phyloP scores from a whole-genome alignment of 495 filamentous ascomycete species.

The Penicillium subrubescens region DNA sequence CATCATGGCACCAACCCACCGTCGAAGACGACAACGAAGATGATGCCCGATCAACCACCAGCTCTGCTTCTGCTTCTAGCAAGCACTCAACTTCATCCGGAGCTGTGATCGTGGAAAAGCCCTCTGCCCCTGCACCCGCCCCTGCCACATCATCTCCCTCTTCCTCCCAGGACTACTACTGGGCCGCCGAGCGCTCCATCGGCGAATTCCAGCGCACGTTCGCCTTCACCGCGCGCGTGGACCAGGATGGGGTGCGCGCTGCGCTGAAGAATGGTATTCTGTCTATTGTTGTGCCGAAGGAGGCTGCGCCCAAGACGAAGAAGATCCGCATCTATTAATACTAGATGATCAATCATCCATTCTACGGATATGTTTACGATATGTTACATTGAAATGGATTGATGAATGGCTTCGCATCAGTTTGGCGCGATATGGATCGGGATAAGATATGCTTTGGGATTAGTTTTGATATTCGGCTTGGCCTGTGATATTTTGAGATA shows the following conservation, averaged over 20 bases:
- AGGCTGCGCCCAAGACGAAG: slow-evolving; percentile 51
- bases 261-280: slow-evolving; percentile 75
- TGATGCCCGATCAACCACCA: slow-evolving; percentile 11
- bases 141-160: slow-evolving; percentile 27
- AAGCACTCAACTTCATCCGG: not conserved
- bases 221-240: slow-evolving; percentile 71
- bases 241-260: slow-evolving; percentile 78
- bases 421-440: not conserved
- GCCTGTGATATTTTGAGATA: not conserved
- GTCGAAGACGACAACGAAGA: slow-evolving; percentile 64
- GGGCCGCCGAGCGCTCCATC: slow-evolving; percentile 76
- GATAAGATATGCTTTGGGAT: not conserved
- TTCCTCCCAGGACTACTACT: slow-evolving; percentile 56
- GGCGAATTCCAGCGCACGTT: slow-evolving; percentile 82
- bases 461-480: not conserved
- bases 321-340: slow-evolving; percentile 63
- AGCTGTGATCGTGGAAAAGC: not conserved
- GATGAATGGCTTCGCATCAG: not conserved
- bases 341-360: slow-evolving; percentile 31
- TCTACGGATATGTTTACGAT: not conserved
- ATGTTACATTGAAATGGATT: not conserved
- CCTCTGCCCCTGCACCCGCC: slow-evolving; percentile 16
- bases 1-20: slow-evolving; percentile 51
- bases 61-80: slow-evolving; percentile 11
- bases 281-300: slow-evolving; percentile 75